Conservation (phyloP, 2,329 filamentous ascomycete genomes). For the Pestalotiopsis sp. region DNA sequence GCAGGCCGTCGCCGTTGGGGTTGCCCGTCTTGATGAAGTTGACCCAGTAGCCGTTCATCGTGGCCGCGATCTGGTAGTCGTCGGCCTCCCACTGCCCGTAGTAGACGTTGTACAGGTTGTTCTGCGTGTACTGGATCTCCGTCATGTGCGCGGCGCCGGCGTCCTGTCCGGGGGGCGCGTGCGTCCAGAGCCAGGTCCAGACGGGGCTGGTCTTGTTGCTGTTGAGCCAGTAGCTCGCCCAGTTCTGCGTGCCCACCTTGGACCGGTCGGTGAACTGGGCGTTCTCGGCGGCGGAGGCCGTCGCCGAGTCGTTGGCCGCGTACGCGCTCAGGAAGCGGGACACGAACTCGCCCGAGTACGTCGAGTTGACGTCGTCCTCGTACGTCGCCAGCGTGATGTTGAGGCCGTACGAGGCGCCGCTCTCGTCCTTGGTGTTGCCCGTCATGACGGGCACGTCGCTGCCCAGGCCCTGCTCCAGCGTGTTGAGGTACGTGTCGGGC, state of each 20-base stretch:
- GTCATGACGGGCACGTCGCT: slow-evolving; percentile 32
- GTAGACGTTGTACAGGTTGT: slow-evolving; percentile 30
- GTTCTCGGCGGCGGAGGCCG: slow-evolving; percentile 24
- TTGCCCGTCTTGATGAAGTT: slow-evolving; percentile 18
- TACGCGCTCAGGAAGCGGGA: slow-evolving; percentile 26
- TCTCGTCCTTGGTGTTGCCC: slow-evolving; percentile 32
- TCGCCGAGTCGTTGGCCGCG: slow-evolving; percentile 21
- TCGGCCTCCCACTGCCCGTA: slow-evolving; percentile 24
- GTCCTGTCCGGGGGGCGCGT: slow-evolving; percentile 27
- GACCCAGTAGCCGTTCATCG: slow-evolving; percentile 22
- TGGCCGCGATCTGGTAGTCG: slow-evolving; percentile 29
- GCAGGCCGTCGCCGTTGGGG: slow-evolving; percentile 16
- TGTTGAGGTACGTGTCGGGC: slow-evolving; percentile 23
- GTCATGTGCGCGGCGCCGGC: slow-evolving; percentile 31
- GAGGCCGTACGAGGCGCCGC: slow-evolving; percentile 17
- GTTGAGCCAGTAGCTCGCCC: slow-evolving; percentile 25
- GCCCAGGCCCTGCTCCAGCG: slow-evolving; percentile 17
- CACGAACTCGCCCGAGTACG: slow-evolving; percentile 23
- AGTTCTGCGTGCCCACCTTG: slow-evolving; percentile 28
- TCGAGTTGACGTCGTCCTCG: slow-evolving; percentile 19
- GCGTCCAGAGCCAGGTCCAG: slow-evolving; percentile 33
- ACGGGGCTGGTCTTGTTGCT: slow-evolving; percentile 25
- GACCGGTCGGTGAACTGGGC: slow-evolving; percentile 26
- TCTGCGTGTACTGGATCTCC: slow-evolving; percentile 34
- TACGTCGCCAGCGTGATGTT: slow-evolving; percentile 20